Conservation (phyloP, 306 rosid species). For the Quercus wislizeni region DNA sequence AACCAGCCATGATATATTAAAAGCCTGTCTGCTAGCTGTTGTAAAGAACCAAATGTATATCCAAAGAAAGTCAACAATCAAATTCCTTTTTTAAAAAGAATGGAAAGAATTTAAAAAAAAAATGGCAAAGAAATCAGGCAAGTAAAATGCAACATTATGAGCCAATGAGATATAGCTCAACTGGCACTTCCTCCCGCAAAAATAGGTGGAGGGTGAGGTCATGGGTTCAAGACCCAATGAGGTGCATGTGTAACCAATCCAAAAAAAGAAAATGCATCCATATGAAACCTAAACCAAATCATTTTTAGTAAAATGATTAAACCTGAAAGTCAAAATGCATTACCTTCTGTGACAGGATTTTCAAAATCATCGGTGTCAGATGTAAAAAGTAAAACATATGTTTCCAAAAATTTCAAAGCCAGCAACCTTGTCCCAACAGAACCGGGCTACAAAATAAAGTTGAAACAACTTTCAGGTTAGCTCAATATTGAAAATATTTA, state of each 20-base stretch:
- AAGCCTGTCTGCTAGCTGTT: conserved; percentile 48
- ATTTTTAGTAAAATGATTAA: conserved; percentile 1
- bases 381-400: conserved; percentile 72
- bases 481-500: conserved; percentile 10
- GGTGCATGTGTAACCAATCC: too few relatives aligned
- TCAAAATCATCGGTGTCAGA: conserved; percentile 57
- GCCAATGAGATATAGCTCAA: too few relatives aligned
- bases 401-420: conserved; percentile 90
- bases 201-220: too few relatives aligned
- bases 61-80: conserved; percentile 20
- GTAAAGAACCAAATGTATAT: conserved; percentile 30
- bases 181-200: too few relatives aligned
- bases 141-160: neutral
- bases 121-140: neutral
- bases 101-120: neutral
- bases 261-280: neutral
- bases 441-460: conserved; percentile 77
- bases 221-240: too few relatives aligned
- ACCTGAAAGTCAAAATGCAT: conserved; percentile 23
- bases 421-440: conserved; percentile 64
- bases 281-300: conserved; percentile 10
- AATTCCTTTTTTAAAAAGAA: neutral
- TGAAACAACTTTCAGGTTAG: conserved; percentile 37
- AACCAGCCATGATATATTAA: conserved; percentile 81
- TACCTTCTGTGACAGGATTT: conserved; percentile 68